Base-by-base conservation (phyloP, 1,139 yeast genomes). In the Pichia sp. region DNA sequence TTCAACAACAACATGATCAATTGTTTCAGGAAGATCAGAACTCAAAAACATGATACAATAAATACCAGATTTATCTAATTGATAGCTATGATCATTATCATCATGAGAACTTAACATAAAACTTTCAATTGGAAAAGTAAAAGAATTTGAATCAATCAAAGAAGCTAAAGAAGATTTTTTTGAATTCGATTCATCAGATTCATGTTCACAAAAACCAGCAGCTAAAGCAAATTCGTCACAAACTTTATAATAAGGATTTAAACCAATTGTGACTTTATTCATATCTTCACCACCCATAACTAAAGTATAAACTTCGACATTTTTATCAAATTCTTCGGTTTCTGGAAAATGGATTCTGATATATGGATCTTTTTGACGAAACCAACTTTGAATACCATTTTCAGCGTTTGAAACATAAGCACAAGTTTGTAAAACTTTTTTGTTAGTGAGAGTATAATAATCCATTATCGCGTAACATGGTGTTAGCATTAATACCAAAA, bases 201-300 rank as follows among this genome's bases (percentile, higher is more conserved):
- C 46, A 31, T 49, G 56, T 5, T 48, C 41, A 41, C 62, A 58
- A 28, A 48, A 38, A 6, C 50, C 47, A 3, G 33, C 26, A 10
- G 45, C 43, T 19, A 49, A 15, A 1, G 62, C 53, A 25, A 42
- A 35, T 41, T 57, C 61, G 38, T 59, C 63, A 44, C 63, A 59
- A 22, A 59, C 51, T 42, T 56, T 56, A 31, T 50, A 45, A 31
- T 37, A 37, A 9, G 62, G 56, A 9, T 49, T 35, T 3, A 50
- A 39, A 9, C 52, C 56, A 22, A 57, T 45, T 31, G 42, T 42
- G 11, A 55, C 43, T 15, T 51, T 47, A 23, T 44, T 40, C 28
- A 56, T 37, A 37, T 57, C 61, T 2, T 32, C 37, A 5, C 52
- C 53, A 2, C 57, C 49, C 33, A 59, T 47, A 8, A 56, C 41